Base-by-base conservation (phyloP, 2,329 filamentous ascomycete species). In the Penicillium freii region DNA sequence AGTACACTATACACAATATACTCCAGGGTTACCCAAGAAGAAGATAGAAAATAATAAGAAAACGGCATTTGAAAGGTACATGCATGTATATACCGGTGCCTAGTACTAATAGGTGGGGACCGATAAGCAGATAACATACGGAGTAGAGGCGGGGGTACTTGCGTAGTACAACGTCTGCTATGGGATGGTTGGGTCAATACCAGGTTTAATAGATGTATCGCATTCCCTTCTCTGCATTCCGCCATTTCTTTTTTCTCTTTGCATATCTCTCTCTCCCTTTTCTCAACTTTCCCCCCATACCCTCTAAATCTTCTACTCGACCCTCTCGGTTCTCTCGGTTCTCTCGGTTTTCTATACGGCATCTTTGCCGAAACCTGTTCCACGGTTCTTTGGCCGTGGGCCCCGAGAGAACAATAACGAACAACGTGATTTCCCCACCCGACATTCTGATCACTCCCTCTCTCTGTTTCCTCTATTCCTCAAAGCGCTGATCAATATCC, bases 331-430 rank as follows among this genome's bases (percentile, higher is more conserved):
- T 43, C 44, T 31, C 34, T 55, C 51, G 56, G 53, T 51, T 45
- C 44, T 54, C 45, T 58, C 53, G 55, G 49, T 52, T 38, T 39
- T 59, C 36, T 40, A 43, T 45, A 55, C 33, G 50, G 48, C 39
- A n/a, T 27, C 23, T 44, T 44, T 44, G 42, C 42, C 42, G 42
- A 44, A 29, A 27, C 7, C 38, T 58, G 61, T 62, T 58, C 62
- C 62, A 64, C 57, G 62, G 62, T 64, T 64, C 43, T 27, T 45
- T 50, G 42, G 43, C 61, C 57, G 58, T 54, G 54, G 49, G 33
- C 39, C 58, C 58, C 54, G 54, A 56, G 34, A 7, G 36, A 63
- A 44, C 39, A 56, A 56, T 42, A 53, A 50, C 45, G 15, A 44
- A 40, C 36, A 49, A 57, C 42, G 48, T 56, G 43, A 27, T 51